Conservation (phyloP, 2,329 filamentous ascomycete species). For the Pyrenophora teres region DNA sequence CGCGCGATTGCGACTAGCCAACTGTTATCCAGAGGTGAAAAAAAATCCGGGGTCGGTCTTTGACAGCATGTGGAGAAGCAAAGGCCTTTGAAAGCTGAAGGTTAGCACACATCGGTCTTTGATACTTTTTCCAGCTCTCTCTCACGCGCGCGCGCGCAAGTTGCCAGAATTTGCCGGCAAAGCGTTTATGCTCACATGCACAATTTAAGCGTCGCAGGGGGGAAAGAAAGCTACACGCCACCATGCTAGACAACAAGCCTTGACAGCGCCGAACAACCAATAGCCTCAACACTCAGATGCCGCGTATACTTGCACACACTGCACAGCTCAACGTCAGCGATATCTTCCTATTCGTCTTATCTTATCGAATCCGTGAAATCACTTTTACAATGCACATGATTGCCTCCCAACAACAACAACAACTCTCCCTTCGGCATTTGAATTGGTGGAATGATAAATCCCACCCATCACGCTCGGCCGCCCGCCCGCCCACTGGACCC, state of each 20-base stretch:
- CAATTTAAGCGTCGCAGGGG: neutral
- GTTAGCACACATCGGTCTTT: too few relatives aligned
- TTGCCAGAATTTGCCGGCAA: too few relatives aligned
- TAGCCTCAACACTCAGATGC: too few relatives aligned
- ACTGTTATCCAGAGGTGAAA: conserved; percentile 2
- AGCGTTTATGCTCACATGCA: conserved; percentile 2
- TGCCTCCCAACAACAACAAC: neutral
- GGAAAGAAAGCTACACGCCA: neutral
- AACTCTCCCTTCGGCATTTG: conserved; percentile 17
- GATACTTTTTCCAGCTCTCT: too few relatives aligned
- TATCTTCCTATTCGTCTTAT: too few relatives aligned
- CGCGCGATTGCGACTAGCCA: too few relatives aligned
- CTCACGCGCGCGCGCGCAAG: too few relatives aligned
- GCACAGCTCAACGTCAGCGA: too few relatives aligned
- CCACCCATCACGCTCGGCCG: conserved; percentile 17
- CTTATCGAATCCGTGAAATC: too few relatives aligned
- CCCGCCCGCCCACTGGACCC: neutral
- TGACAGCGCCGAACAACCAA: too few relatives aligned
- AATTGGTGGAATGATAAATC: conserved; percentile 27
- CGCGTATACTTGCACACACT: too few relatives aligned
- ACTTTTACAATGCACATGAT: neutral
- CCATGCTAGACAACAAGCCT: neutral
- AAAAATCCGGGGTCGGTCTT: conserved; percentile 29
- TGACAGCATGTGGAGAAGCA: conserved; percentile 13
- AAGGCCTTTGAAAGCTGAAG: neutral